Evolutionary conservation across 2,329 filamentous ascomycete genomes (phyloP), one percentile per base, ranked within the genome.

Genomic region (Rhinocladiella mackenziei): DNA sequence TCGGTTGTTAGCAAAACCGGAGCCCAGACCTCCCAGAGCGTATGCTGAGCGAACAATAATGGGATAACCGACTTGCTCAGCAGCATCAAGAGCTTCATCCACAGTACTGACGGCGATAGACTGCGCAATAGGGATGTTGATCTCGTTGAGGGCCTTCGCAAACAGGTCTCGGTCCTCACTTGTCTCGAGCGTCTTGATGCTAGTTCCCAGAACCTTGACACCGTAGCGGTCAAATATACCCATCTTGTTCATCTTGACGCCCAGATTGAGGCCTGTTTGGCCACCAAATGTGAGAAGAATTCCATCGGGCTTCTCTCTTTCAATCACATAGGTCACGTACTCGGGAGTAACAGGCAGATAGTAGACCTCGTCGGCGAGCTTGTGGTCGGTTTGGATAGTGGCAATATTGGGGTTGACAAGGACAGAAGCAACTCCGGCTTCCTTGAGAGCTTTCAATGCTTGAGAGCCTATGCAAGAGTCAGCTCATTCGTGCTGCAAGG

Each of bases 371-470:
- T 97, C 91, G 62, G 89, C 89, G 64, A 97, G 84, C 61, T 84
- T 83, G 76, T 97, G 91, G 67, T 94, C 89, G 59, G 91, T 97
- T 72, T 97, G 91, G 62, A 97, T 97, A 46, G 92, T 97, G 49
- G 91, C 91, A 65, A 97, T 97, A 67, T 97, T 97, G 60, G 91
- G 91, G 71, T 97, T 97, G 67, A 97, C 89, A 55, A 97, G 81
- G 43, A 97, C 86, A 7, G 91, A 95, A 57, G 83, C 72, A 49
- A 97, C 86, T 50, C 88, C 88, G 53, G 89, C 91, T 72, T 97
- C 91, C 71, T 95, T 97, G 51, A 98, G 77, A 28, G 92, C 92
- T 72, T 97, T 97, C 53, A 98, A 77, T 42, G 92, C 92, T 74
- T 97, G 92, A 4, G 91, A 89, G 54, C 92, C 89, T 95, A 61